A percentile compares a stretch with the other conserved stretches of the same genome.
These are phyloP conservation scores for Anacardium occidentale DNA, from an alignment of 345 rosid species.

Conservation along the genomic window DNA sequence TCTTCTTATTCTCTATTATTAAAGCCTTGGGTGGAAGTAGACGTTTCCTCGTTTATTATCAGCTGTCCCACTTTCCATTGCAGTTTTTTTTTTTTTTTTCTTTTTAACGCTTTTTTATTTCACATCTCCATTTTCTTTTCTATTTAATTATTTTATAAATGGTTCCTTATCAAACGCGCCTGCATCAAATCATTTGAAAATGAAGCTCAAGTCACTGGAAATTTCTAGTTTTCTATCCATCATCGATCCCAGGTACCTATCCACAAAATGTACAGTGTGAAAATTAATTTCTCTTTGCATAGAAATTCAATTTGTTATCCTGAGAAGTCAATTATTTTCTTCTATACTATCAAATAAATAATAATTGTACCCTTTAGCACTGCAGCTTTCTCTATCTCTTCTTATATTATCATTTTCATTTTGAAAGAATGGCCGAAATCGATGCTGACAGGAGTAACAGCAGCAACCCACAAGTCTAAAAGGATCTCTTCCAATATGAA, in stretches of 20 bases:
- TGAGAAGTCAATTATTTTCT: constrained; percentile 8
- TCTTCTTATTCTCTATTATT: constrained; percentile 9
- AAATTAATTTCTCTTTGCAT: background rate
- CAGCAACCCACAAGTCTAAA: constrained; percentile 17
- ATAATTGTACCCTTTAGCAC: constrained; percentile 13
- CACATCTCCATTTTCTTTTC: too few species aligned
- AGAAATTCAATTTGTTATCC: too few species aligned
- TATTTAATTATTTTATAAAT: background rate
- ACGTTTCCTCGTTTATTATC: background rate
- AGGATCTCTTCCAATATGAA: constrained; percentile 17
- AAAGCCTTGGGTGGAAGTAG: constrained; percentile 22
- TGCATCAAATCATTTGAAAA: constrained; percentile 27
- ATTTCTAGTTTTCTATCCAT: constrained; percentile 4
- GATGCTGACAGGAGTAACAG: constrained; percentile 30
- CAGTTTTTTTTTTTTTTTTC: background rate
- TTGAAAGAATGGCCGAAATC: constrained; percentile 18
- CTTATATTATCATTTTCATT: constrained; percentile 21
- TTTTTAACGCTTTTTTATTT: background rate
- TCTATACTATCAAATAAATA: background rate
- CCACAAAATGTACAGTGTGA: constrained; percentile 19
- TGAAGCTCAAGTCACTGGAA: constrained; percentile 18
- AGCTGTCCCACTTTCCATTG: constrained; percentile 19
- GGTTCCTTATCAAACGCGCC: constrained; percentile 26
- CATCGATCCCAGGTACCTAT: constrained; percentile 26
- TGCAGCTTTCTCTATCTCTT: constrained; percentile 6